Evolutionary conservation across 2,329 filamentous ascomycete genomes (phyloP), one percentile per base, ranked within the genome.

Genomic region (Colletotrichum costaricense): DNA sequence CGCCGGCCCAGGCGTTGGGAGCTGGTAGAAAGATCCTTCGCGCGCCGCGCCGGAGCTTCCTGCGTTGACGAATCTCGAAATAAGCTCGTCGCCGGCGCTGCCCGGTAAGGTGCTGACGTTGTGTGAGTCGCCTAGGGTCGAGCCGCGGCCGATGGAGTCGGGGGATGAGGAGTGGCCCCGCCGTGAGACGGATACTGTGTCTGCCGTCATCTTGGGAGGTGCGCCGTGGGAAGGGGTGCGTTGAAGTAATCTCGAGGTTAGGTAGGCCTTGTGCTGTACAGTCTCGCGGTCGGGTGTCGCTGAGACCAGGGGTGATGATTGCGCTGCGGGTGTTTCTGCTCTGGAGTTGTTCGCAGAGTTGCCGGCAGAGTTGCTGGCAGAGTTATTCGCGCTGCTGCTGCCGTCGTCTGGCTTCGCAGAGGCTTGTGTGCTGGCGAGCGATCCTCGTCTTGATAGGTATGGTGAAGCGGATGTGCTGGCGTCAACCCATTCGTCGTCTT

Each of bases 221-320:
- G 89, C 88, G 74, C 89, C 87, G 74, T 90, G 86, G 7, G 91
- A 91, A 0, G 90, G 88, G 11, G 87, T 90, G 76, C 92, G 88
- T 78, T 93, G 89, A 2, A 95, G 86, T 49, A 94, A 82, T 72
- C 91, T 88, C 35, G 92, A 91, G 7, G 92, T 94, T 64, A 94
- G 88, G 74, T 92, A 90, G 77, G 91, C 89, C 73, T 90, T 92
- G 78, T 92, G 91, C 46, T 86, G 84, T 16, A 82, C 78, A 35
- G 83, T 84, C 71, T 86, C 82, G 69, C 83, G 84, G 52, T 85
- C 82, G 28, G 83, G 81, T 24, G 78, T 81, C 65, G 76, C 77
- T 75, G 42, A 63, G 67, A 65, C 68, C 55, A 73, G 68, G n/a
- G 73, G 67, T 12, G 70, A 72, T 12, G 69, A 56, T 58, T 75